phyloP scores from a whole-genome alignment of 352 stramenopile species.

The Nothophytophthora sp. region DNA sequence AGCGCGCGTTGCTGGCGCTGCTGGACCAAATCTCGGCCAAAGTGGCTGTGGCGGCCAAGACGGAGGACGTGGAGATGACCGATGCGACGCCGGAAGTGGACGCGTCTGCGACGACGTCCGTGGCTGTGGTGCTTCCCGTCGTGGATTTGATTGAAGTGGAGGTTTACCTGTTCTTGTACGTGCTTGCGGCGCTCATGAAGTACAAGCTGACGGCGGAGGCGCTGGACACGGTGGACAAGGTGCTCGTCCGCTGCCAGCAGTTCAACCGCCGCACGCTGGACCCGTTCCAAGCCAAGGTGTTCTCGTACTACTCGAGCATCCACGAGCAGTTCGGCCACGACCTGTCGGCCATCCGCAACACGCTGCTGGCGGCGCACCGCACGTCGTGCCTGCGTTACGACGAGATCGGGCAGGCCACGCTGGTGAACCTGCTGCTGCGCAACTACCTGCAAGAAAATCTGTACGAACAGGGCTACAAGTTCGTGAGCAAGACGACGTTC shows the following conservation, averaged over 20 bases:
- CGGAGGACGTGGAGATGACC: conserved; percentile 60
- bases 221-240: conserved; percentile 50
- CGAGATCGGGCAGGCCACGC: conserved; percentile 89
- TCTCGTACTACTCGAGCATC: conserved; percentile 76
- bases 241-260: conserved; percentile 64
- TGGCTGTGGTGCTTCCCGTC: conserved; percentile 38
- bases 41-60: conserved; percentile 21
- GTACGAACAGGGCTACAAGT: conserved; percentile 93
- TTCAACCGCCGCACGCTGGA: conserved; percentile 85
- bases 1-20: conserved; percentile 48
- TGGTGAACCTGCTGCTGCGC: conserved; percentile 91
- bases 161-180: conserved; percentile 82
- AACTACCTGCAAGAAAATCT: conserved; percentile 91
- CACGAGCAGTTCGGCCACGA: conserved; percentile 69
- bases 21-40: conserved; percentile 51
- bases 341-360: conserved; percentile 58
- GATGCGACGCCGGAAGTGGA: conserved; percentile 43
- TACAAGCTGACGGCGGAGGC: conserved; percentile 61
- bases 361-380: conserved; percentile 81
- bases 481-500: conserved; percentile 90
- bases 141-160: conserved; percentile 86
- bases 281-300: conserved; percentile 77
- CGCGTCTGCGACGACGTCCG: conserved; percentile 3
- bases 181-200: conserved; percentile 74
- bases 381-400: conserved; percentile 90